phyloP scores from a whole-genome alignment of 306 rosid genomes.

The Spatholobus suberectus region DNA sequence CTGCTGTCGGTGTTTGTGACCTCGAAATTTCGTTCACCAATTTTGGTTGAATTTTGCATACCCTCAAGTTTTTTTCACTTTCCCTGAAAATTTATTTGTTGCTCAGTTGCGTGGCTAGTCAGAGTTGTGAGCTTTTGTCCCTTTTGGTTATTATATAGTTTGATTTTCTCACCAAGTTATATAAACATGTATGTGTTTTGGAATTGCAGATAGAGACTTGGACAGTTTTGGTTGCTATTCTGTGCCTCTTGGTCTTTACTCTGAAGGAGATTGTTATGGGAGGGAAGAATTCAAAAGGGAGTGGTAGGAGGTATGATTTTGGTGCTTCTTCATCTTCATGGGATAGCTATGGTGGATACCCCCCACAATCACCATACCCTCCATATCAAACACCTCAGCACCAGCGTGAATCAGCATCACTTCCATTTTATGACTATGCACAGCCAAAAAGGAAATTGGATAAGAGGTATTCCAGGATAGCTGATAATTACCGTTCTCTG shows the following conservation, averaged over 20 bases:
- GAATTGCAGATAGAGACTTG: constrained; percentile 46
- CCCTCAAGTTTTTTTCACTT: constrained; percentile 14
- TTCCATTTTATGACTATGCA: constrained; percentile 51
- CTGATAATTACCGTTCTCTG: constrained; percentile 78
- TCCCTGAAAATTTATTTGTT: background rate
- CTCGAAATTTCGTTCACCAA: constrained; percentile 33
- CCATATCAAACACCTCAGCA: constrained; percentile 56
- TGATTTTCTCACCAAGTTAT: constrained; percentile 22
- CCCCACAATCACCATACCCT: constrained; percentile 51
- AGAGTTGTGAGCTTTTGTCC: constrained; percentile 19
- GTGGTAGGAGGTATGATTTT: constrained; percentile 50
- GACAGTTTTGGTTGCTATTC: constrained; percentile 43
- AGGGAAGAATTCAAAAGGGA: constrained; percentile 57
- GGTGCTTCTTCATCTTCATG: constrained; percentile 54
- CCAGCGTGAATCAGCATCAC: constrained; percentile 44
- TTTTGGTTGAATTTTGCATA: constrained; percentile 14
- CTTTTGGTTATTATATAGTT: constrained; percentile 10
- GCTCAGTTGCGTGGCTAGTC: background rate
- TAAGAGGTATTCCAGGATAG: constrained; percentile 72
- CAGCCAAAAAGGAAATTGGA: constrained; percentile 58
- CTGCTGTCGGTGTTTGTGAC: constrained; percentile 8
- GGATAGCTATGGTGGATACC: constrained; percentile 46
- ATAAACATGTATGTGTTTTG: background rate
- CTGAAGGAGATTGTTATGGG: constrained; percentile 62
- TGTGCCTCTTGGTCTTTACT: constrained; percentile 41